Conservation (phyloP, 2,329 filamentous ascomycete species). For the Phoma herbarum region DNA sequence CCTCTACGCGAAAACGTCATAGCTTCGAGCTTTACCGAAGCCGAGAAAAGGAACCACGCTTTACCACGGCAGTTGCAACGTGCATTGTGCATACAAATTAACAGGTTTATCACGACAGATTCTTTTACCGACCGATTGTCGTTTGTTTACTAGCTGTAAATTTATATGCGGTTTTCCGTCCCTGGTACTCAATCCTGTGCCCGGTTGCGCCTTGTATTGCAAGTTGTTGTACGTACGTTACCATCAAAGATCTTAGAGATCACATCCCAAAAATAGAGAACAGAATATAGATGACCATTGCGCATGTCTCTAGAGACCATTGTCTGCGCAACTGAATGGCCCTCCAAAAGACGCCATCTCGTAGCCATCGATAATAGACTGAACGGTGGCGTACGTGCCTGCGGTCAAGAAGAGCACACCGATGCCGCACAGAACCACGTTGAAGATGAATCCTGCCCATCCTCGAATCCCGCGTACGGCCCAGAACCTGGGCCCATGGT, state of each 20-base stretch:
- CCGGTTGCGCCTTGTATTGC: conserved; percentile 3
- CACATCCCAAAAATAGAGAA: neutral
- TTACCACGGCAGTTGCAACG: neutral
- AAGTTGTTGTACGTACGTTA: conserved; percentile 7
- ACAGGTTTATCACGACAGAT: neutral
- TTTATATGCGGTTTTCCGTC: neutral
- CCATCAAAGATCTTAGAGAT: neutral
- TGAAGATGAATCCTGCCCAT: conserved; percentile 68
- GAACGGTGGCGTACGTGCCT: conserved; percentile 78
- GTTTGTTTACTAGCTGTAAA: neutral
- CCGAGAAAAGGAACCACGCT: neutral
- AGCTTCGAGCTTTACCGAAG: conserved; percentile 28
- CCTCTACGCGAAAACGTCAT: conserved; percentile 42
- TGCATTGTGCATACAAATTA: neutral
- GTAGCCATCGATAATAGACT: conserved; percentile 79
- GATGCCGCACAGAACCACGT: conserved; percentile 74
- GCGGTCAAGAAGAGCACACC: conserved; percentile 83
- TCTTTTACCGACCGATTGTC: neutral
- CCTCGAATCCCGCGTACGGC: conserved; percentile 63
- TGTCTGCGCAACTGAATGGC: conserved; percentile 77
- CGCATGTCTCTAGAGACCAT: conserved; percentile 62
- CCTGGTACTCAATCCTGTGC: conserved; percentile 1
- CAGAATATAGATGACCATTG: neutral
- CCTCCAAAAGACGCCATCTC: conserved; percentile 69
- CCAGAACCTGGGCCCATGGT: conserved; percentile 64